Conservation (phyloP, 2,329 filamentous ascomycete species). For the Dothiorella sarmentorum region DNA sequence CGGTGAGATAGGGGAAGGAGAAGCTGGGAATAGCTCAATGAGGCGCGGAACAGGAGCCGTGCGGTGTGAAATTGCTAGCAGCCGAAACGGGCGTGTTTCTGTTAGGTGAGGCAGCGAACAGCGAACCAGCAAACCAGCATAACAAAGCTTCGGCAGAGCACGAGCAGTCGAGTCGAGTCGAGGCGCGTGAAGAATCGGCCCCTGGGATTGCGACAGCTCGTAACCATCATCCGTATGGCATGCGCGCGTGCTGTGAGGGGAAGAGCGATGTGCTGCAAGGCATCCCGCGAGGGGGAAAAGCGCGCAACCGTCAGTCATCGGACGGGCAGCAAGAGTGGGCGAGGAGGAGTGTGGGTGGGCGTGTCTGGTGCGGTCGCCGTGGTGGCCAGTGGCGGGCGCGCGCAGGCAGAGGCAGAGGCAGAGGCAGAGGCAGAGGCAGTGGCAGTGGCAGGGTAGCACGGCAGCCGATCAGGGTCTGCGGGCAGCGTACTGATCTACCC, state of each 20-base stretch:
- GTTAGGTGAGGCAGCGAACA: neutral
- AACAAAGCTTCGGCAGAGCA: neutral
- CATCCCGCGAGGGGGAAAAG: conserved; percentile 16
- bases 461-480: conserved; percentile 14
- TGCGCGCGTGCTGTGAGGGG: neutral
- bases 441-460: neutral
- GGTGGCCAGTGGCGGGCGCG: neutral
- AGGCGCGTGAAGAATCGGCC: neutral
- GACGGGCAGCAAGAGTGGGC: conserved; percentile 3
- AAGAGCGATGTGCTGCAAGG: neutral
- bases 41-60: conserved; percentile 2
- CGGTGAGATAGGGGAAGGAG: conserved; percentile 12
- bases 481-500: no score
- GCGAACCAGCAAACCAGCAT: neutral
- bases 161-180: neutral
- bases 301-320: neutral
- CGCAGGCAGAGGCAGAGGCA: no score
- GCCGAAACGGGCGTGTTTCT: conserved; percentile 9
- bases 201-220: neutral
- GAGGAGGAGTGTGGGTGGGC: neutral
- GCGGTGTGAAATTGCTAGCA: conserved; percentile 7
- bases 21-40: neutral
- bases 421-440: no score
- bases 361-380: neutral
- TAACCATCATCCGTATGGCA: no score